These are phyloP conservation scores for Elaeagnus macrophylla DNA, from an alignment of 306 rosid species.

Conservation along the genomic window DNA sequence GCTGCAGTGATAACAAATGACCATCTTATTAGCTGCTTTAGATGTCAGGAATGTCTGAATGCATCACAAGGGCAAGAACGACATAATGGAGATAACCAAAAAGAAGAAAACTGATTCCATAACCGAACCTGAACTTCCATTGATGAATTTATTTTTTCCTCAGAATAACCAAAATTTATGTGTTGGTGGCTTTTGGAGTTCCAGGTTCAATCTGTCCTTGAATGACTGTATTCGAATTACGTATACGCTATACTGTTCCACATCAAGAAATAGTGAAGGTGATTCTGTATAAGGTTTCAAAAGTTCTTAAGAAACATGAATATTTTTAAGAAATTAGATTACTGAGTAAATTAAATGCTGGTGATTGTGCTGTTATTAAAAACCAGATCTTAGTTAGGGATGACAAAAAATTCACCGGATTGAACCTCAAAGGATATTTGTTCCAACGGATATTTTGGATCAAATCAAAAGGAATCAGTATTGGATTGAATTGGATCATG, in stretches of 20 bases:
- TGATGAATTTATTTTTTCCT: slow-evolving; percentile 47
- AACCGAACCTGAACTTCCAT: slow-evolving; percentile 42
- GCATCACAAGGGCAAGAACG: slow-evolving; percentile 46
- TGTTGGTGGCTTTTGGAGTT: slow-evolving; percentile 15
- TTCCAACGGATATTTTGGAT: too few species aligned
- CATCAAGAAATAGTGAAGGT: slow-evolving; percentile 25
- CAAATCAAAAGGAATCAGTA: too few species aligned
- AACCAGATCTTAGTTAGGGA: too few species aligned
- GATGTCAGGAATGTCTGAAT: slow-evolving; percentile 55
- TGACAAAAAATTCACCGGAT: too few species aligned
- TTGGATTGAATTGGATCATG: too few species aligned
- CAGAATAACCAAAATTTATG: slow-evolving; percentile 30
- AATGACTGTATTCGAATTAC: slow-evolving; percentile 21
- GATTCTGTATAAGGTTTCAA: slow-evolving; percentile 29
- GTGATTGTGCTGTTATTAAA: slow-evolving; percentile 29
- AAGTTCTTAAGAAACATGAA: slow-evolving; percentile 31
- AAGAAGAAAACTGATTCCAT: slow-evolving; percentile 28
- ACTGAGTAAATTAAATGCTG: slow-evolving; percentile 12
- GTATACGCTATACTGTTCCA: slow-evolving; percentile 6
- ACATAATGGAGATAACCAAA: slow-evolving; percentile 20
- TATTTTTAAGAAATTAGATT: slow-evolving; percentile 21
- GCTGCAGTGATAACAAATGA: slow-evolving; percentile 63
- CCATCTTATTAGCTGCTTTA: slow-evolving; percentile 68
- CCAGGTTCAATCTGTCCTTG: slow-evolving; percentile 24
- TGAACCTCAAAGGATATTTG: too few species aligned